These are phyloP conservation scores for Achaetomiella virescens DNA, from an alignment of 495 filamentous ascomycete species.

Conservation along the genomic window DNA sequence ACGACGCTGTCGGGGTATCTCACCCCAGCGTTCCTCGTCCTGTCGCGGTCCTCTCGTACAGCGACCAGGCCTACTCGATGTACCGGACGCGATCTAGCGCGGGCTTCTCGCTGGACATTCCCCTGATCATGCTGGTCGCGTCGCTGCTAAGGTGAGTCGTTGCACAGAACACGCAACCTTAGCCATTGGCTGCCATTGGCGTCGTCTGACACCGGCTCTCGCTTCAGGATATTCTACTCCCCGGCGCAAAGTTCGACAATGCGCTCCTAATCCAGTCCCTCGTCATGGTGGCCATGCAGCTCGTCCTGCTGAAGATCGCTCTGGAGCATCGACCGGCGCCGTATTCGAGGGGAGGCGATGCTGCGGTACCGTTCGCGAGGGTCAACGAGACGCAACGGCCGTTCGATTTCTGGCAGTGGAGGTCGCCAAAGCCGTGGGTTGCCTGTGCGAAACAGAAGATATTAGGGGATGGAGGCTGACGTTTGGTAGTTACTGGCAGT, in stretches of 20 bases:
- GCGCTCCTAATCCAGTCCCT: slow-evolving; percentile 78
- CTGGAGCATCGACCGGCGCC: slow-evolving; percentile 75
- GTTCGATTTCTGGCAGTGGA: slow-evolving; percentile 95
- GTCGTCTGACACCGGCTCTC: slow-evolving; percentile 12
- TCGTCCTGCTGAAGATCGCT: slow-evolving; percentile 80
- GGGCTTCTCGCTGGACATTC: slow-evolving; percentile 84
- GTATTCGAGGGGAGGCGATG: slow-evolving; percentile 50
- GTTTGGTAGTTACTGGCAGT: slow-evolving; percentile 72
- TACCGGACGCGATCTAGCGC: slow-evolving; percentile 72
- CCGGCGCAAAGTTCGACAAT: slow-evolving; percentile 75
- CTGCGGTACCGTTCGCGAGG: slow-evolving; percentile 50
- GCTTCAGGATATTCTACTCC: slow-evolving; percentile 79
- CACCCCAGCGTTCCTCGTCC: slow-evolving; percentile 60
- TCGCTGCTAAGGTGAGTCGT: slow-evolving; percentile 74
- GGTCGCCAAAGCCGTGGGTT: slow-evolving; percentile 65
- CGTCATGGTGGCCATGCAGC: slow-evolving; percentile 79
- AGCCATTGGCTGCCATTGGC: not conserved
- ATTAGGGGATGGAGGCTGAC: slow-evolving; percentile 7
- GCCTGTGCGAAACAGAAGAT: not conserved
- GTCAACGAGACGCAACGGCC: slow-evolving; percentile 52
- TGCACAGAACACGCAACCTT: not conserved
- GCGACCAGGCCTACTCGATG: slow-evolving; percentile 88
- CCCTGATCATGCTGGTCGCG: slow-evolving; percentile 93
- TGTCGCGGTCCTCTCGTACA: slow-evolving; percentile 79
- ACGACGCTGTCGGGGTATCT: slow-evolving; percentile 42